Base-by-base conservation (phyloP, 441 rosid genomes). In the Gossypium schwendimanii region DNA sequence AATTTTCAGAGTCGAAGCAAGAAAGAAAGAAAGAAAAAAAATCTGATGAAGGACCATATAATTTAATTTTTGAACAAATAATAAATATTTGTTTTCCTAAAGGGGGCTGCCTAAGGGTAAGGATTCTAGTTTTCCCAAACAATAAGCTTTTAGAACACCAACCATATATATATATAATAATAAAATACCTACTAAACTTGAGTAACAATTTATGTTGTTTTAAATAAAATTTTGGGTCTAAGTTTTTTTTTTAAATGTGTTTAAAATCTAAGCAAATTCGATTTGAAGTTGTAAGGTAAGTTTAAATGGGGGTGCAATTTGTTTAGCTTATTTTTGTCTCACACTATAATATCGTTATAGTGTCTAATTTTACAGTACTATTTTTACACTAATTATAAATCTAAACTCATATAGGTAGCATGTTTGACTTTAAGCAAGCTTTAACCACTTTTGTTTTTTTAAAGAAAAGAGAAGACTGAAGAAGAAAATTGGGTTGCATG, bases 31-130 rank as follows among this genome's bases (percentile, higher is more conserved):
- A n/a, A n/a, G n/a, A 0, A 10, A 63, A 10, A 28, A 49, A 24
- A 23, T n/a, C 59, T 14, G 58, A 18, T 44, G 54, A 64, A 65
- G 71, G 69, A 69, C 73, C 82, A 63, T 63, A 15, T 50, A 4
- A 50, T 50, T 50, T n/a, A 50, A 15, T 39, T 39, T 36, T 36
- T 36, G 10, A 36, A 8, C 44, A 36, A 36, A 36, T 36, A 36
- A 36, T 36, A 8, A 36, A 1, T 50, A 1, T 3, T 50, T 50
- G 15, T 49, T 49, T 49, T 18, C 9, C 20, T 47, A 47, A 47
- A 47, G 33, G 31, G 33, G n/a, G 28, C 28, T 49, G 18, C 53
- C 11, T 10, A 11, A n/a, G 10, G 41, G 1, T 11, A 1, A 6
- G 15, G 21, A 1, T 6, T 60, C 64, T 14, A n/a, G 64, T 60